Conservation (phyloP, 345 rosid species). For the Syzygium aromaticum region DNA sequence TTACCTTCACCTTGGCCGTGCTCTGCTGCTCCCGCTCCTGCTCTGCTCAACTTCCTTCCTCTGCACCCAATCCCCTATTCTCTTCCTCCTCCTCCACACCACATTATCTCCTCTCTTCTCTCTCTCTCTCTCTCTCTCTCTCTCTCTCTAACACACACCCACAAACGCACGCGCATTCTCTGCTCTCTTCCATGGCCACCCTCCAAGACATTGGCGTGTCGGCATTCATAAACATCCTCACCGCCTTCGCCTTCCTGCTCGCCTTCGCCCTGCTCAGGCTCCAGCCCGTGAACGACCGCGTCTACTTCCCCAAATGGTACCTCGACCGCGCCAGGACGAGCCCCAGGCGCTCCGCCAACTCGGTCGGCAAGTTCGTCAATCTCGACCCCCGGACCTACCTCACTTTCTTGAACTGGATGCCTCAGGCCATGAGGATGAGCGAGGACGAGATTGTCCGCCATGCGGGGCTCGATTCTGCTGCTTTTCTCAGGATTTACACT, state of each 20-base stretch:
- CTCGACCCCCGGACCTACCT: slow-evolving; percentile 65
- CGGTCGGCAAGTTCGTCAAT: slow-evolving; percentile 75
- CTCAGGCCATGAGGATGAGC: slow-evolving; percentile 84
- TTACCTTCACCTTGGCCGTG: neutral
- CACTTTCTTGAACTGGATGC: slow-evolving; percentile 97
- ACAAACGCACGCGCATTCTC: neutral
- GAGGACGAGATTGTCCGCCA: slow-evolving; percentile 72
- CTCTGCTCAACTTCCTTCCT: neutral
- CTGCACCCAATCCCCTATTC: neutral
- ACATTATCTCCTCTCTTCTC: neutral
- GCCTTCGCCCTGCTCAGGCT: slow-evolving; percentile 86
- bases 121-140: neutral
- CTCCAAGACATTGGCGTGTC: slow-evolving; percentile 82
- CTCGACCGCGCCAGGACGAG: slow-evolving; percentile 54
- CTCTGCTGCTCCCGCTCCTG: neutral
- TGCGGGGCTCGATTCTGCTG: slow-evolving; percentile 96
- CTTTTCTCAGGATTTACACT: slow-evolving; percentile 77
- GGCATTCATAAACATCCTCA: slow-evolving; percentile 63
- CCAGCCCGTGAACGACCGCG: slow-evolving; percentile 90
- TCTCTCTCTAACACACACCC: neutral
- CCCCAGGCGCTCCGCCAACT: slow-evolving; percentile 50
- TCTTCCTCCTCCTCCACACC: neutral
- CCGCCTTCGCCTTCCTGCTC: slow-evolving; percentile 66
- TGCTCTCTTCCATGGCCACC: slow-evolving; percentile 51
- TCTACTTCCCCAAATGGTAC: slow-evolving; percentile 91